Evolutionary conservation across 2,329 filamentous ascomycete genomes (phyloP).

Genomic region (Clarireedia paspali): DNA sequence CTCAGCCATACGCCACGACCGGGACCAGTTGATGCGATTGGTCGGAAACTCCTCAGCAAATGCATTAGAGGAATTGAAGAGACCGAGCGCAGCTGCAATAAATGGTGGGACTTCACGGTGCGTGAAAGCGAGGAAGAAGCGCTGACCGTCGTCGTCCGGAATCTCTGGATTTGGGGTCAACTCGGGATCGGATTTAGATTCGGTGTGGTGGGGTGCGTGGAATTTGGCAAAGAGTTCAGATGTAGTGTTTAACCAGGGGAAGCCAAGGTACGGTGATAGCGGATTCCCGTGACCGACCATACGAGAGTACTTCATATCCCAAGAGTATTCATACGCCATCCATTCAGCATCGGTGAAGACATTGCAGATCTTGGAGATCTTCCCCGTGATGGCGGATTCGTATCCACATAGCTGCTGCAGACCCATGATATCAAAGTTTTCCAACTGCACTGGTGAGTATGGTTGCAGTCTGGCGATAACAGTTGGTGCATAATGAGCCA

Average conservation of each 20-base stretch:
- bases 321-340: constrained; percentile 59
- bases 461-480: constrained; percentile 49
- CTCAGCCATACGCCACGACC: constrained; percentile 55
- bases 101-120: constrained; percentile 58
- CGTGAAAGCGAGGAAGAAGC: constrained; percentile 61
- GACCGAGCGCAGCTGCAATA: constrained; percentile 57
- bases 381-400: constrained; percentile 46
- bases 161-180: not conserved
- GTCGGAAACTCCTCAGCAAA: constrained; percentile 59
- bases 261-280: constrained; percentile 50
- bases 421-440: constrained; percentile 51
- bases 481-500: constrained; percentile 49
- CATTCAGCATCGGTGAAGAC: constrained; percentile 54
- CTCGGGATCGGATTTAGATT: not conserved
- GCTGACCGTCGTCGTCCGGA: constrained; percentile 35
- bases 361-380: constrained; percentile 52
- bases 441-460: constrained; percentile 54
- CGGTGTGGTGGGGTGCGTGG: constrained; percentile 14
- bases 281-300: constrained; percentile 58
- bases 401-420: constrained; percentile 53
- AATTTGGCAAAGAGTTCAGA: constrained; percentile 37
- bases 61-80: constrained; percentile 60
- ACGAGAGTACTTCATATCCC: constrained; percentile 57
- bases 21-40: constrained; percentile 52
- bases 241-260: constrained; percentile 52